Evolutionary conservation across 495 filamentous ascomycete genomes (phyloP).

Genomic region (Penicillium lividum): DNA sequence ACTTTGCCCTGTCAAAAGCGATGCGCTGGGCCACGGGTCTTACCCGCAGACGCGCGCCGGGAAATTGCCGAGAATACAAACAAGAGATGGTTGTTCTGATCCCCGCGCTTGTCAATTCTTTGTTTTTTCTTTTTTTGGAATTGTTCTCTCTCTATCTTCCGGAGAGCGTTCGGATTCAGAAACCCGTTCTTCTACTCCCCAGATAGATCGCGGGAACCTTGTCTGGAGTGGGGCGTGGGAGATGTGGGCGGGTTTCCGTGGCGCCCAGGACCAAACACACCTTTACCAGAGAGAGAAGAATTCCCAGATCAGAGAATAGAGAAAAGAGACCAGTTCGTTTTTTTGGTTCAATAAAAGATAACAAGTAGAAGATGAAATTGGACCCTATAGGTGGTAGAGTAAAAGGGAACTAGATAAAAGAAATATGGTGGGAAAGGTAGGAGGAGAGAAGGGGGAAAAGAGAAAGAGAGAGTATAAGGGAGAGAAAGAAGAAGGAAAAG

Average conservation of each 20-base stretch:
- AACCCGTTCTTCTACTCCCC: neutral
- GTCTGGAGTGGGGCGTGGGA: constrained; percentile 25
- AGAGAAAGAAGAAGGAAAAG: constrained; percentile 13
- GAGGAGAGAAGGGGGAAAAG: constrained; percentile 12
- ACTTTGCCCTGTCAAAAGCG: constrained; percentile 4
- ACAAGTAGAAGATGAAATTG: neutral
- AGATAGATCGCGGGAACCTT: constrained; percentile 22
- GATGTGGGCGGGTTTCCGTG: constrained; percentile 12
- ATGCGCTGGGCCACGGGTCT: constrained; percentile 2
- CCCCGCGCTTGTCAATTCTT: constrained; percentile 1
- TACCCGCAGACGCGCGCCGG: constrained; percentile 13
- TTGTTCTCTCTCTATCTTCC: neutral
- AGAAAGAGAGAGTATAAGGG: constrained; percentile 8
- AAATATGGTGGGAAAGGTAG: constrained; percentile 5
- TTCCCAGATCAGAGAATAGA: neutral
- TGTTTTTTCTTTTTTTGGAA: neutral
- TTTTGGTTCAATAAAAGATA: constrained; percentile 1
- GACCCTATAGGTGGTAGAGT: constrained; percentile 10
- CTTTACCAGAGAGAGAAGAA: neutral
- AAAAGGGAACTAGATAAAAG: constrained; percentile 9
- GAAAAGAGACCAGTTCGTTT: constrained; percentile 12
- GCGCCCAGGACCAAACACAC: neutral
- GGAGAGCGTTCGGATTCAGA: neutral
- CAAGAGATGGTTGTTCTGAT: neutral
- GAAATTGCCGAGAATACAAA: constrained; percentile 13